Percentiles rank a stretch among this genome's conserved stretches.
Conservation (phyloP, 352 stramenopile species). For the Globisporangium middletonii region DNA sequence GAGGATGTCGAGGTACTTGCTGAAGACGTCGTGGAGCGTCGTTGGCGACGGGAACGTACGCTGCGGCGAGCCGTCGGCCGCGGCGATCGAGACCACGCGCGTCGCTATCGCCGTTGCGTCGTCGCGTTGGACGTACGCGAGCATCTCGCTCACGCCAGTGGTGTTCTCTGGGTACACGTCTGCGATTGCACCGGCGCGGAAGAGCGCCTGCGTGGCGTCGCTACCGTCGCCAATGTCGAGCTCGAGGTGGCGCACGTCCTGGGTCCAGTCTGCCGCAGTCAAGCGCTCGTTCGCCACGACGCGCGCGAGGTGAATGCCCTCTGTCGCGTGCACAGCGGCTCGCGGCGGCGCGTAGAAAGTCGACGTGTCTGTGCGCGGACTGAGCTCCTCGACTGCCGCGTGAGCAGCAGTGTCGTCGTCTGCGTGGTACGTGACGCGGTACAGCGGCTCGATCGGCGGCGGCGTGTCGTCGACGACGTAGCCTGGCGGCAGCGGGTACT, state of each 20-base stretch:
- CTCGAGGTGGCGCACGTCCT: constrained; percentile 79
- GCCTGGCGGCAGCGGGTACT: constrained; percentile 44
- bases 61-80: constrained; percentile 40
- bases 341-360: constrained; percentile 58
- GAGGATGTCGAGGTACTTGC: constrained; percentile 83
- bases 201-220: constrained; percentile 14
- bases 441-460: constrained; percentile 43
- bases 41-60: constrained; percentile 44
- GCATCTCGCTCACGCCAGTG: constrained; percentile 55
- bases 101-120: constrained; percentile 10
- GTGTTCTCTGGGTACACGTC: constrained; percentile 79
- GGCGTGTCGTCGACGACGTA: constrained; percentile 61
- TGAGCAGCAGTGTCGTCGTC: not conserved
- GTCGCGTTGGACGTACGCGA: constrained; percentile 31
- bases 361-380: constrained; percentile 26
- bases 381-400: constrained; percentile 12
- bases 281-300: constrained; percentile 59
- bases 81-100: constrained; percentile 39
- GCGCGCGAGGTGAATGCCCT: constrained; percentile 43
- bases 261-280: constrained; percentile 64
- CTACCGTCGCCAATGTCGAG: constrained; percentile 34
- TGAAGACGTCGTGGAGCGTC: constrained; percentile 64
- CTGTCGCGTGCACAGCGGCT: constrained; percentile 30
- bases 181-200: constrained; percentile 63
- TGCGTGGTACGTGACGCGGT: constrained; percentile 29